Base-by-base conservation (phyloP, 2,329 filamentous ascomycete genomes). In the Diplodia corticola region DNA sequence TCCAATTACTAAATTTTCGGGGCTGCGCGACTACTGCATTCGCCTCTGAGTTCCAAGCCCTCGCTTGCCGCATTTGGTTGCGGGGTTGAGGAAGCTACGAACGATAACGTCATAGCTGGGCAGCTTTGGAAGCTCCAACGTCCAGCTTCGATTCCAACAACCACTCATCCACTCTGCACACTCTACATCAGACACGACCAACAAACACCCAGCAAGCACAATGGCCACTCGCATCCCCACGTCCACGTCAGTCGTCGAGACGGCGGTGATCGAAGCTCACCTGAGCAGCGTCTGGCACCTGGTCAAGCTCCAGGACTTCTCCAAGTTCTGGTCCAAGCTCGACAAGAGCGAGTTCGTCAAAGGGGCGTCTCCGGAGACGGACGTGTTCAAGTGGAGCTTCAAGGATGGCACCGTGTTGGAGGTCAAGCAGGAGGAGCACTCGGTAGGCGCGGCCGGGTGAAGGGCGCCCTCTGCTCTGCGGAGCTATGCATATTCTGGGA, bases 361-460 rank as follows among this genome's bases (percentile, higher is more conserved):
- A 81, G 87, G 86, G 60, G 77, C 83, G 15, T 85, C 81, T 57
- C 77, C 82, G n/a, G 88, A 91, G 78, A 86, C 88, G 51, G 88
- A 91, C 71, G 79, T 91, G 66, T 84, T 90, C 73, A 84, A 85
- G 76, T 91, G 89, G 89, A 85, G 83, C 22, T 91, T 91, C 82
- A 87, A 88, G 76, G 89, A 91, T 72, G 88, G 88, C 59, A 87
- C 85, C 30, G 83, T 86, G 65, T 79, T 90, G 22, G 88, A 91
- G 76, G 86, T 91, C 70, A 91, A 91, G 86, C 88, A 89, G 80
- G 89, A 91, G 79, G 89, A 90, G 81, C 88, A 91, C 80, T 89
- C 86, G 70, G 87, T 89, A 78, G 68, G 84, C 77, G 44, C 35
- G 6, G 26, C 35, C 49, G 48, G 33, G 9, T 46, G 48, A 44